Conservation (phyloP, 306 rosid species). For the Inga laurina region DNA sequence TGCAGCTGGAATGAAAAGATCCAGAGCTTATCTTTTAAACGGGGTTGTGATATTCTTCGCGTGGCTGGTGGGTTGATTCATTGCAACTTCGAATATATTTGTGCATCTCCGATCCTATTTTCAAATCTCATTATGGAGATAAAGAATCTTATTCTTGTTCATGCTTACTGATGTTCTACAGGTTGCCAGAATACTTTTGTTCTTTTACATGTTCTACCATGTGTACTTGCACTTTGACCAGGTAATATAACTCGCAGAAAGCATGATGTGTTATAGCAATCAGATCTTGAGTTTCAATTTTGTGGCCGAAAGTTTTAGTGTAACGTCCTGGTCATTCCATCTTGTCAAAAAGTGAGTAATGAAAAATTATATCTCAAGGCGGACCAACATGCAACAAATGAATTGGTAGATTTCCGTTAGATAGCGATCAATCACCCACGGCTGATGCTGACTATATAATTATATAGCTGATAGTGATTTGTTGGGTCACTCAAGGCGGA, state of each 20-base stretch:
- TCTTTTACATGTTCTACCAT: conserved; percentile 78
- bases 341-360: neutral
- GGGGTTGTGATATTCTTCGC: conserved; percentile 92
- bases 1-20: conserved; percentile 85
- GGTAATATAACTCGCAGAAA: conserved; percentile 51
- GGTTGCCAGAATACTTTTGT: conserved; percentile 92
- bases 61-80: conserved; percentile 76
- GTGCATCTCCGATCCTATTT: neutral
- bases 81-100: conserved; percentile 25
- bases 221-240: conserved; percentile 85
- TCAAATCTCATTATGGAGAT: conserved; percentile 3
- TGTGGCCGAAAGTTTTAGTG: neutral
- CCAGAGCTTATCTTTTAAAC: conserved; percentile 75
- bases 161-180: conserved; percentile 42
- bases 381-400: neutral
- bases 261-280: conserved; percentile 14
- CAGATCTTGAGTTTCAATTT: conserved; percentile 13
- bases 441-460: neutral
- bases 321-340: neutral
- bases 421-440: neutral
- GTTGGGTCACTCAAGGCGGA: neutral
- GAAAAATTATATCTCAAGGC: neutral
- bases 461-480: neutral
- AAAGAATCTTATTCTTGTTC: conserved; percentile 1
- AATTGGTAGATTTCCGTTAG: neutral